Base-by-base conservation (phyloP, 306 rosid species). In the Gastrolobium villosum region DNA sequence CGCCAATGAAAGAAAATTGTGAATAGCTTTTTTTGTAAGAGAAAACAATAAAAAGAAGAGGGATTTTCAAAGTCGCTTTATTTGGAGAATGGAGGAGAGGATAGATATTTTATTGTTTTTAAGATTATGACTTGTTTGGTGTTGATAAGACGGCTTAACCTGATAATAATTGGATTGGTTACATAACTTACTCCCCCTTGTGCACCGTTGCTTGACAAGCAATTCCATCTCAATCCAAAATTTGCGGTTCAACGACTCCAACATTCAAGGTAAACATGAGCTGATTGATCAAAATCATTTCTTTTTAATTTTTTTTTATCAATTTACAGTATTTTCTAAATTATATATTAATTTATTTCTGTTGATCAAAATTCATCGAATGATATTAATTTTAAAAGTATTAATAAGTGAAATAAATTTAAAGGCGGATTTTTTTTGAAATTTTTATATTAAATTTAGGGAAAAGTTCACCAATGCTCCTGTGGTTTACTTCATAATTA, bases 131-230 rank as follows among this genome's bases (percentile, higher is more conserved):
- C 44, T 8, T 41, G 54, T 84, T 77, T 64, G 91, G 87, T 81
- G 80, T 13, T 59, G 91, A 87, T 67, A 74, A 35, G 87, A 90
- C 86, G 10, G 7, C 35, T 36, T 26, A 84, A 80, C 88, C 66
- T 62, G 66, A 55, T 26, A 69, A 75, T 67, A 74, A 69, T 44
- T 52, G 65, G 56, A 64, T 55, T 61, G 79, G 76, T 60, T 73
- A 46, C 64, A 44, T 48, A 46, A 74, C 83, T 78, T 5, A 77
- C 86, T 80, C 84, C 75, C 77, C 74, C 78, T 52, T 44, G 6
- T n/a, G 36, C 88, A 72, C 88, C 92, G 72, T 86, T 86, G 71
- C 92, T 88, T 88, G 28, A 59, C 80, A 67, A 50, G 66, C 79
- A 80, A 75, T 79, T 50, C 75, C 83, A 48, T 62, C 77, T 45